Evolutionary conservation across 2,329 filamentous ascomycete species (phyloP), one percentile per base, ranked within the genome.

Genomic region (Paecilomyces sp.): DNA sequence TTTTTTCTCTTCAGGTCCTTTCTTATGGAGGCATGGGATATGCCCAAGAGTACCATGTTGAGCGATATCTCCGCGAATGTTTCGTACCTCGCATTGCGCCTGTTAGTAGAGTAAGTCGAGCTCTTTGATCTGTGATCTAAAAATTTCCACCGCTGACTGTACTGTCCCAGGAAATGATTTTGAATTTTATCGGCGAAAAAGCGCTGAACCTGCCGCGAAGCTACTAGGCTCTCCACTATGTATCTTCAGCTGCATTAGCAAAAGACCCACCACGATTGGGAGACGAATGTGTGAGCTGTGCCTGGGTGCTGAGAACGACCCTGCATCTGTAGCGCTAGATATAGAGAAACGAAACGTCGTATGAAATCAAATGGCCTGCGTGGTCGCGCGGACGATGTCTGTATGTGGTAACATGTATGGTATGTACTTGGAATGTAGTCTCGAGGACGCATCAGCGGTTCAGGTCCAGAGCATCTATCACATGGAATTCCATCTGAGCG

Each of bases 41-140:
- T 72, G 83, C 84, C 6, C 80, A 82, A 61, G 84, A 86, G 65
- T 86, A 85, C 65, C 81, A 87, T 68, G 84, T 86, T 0, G 84
- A 86, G 70, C 73, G 84, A 54, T 87, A 83, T 69, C 65, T 86
- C 57, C 74, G 84, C 41, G 86, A 88, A 69, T 84, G 83, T 57
- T 77, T 88, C 60, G 83, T 88, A 47, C 85, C 86, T 2, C 74
- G 86, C 9, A 85, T 89, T 57, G 85, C 86, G 9, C 86, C 85
- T 0, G 81, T 88, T 0, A 86, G 83, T 59, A 72, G 85, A 63
- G 62, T 64, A 51, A 63, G 61, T 56, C 30, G 3, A 33, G 31
- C 11, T 25, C 22, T 57, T 36, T 30, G 34, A 18, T 34, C n/a
- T n/a, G n/a, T 15, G 15, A 31, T 13, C 13, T 33, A 11, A 33